A percentile compares a stretch with the other conserved stretches of the same genome.
These are phyloP conservation scores for Ogataea glucozyma DNA, from an alignment of 805 yeast species.

Conservation along the genomic window DNA sequence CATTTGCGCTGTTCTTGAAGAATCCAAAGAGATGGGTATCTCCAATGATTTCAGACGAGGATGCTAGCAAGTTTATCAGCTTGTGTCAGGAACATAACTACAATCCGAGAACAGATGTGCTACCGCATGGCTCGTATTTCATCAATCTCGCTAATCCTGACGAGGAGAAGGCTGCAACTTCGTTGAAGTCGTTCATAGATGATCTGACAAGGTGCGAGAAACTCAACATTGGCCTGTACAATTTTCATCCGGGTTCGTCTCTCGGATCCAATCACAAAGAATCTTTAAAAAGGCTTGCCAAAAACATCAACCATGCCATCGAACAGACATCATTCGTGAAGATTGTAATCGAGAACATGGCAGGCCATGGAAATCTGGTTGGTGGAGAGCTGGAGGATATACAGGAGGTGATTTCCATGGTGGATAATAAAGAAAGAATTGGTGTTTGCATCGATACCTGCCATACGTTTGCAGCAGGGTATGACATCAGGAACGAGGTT, in stretches of 20 bases:
- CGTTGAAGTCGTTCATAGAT: slow-evolving; percentile 77
- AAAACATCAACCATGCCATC: slow-evolving; percentile 77
- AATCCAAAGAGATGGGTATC: slow-evolving; percentile 92
- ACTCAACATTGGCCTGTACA: slow-evolving; percentile 80
- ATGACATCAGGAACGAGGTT: slow-evolving; percentile 68
- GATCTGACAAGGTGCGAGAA: slow-evolving; percentile 86
- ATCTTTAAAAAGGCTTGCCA: slow-evolving; percentile 71
- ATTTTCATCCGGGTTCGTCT: slow-evolving; percentile 92
- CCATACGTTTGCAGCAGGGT: slow-evolving; percentile 96
- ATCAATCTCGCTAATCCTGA: slow-evolving; percentile 94
- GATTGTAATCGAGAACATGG: slow-evolving; percentile 94
- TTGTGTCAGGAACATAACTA: slow-evolving; percentile 65
- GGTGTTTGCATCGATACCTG: slow-evolving; percentile 98
- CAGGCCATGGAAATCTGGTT: slow-evolving; percentile 90
- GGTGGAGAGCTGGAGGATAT: slow-evolving; percentile 83
- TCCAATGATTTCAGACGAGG: slow-evolving; percentile 69
- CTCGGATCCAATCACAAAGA: slow-evolving; percentile 63
- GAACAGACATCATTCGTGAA: slow-evolving; percentile 74
- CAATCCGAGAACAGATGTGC: slow-evolving; percentile 72
- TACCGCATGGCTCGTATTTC: slow-evolving; percentile 95
- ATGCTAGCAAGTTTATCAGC: slow-evolving; percentile 62
- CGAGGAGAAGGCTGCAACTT: slow-evolving; percentile 69
- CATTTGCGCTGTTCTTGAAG: slow-evolving; percentile 88
- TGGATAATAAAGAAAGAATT: slow-evolving; percentile 81
- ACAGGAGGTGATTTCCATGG: slow-evolving; percentile 66